These are phyloP conservation scores for Backusella tarrabulga DNA, from an alignment of 192 early-diverging fungal species.

Conservation along the genomic window DNA sequence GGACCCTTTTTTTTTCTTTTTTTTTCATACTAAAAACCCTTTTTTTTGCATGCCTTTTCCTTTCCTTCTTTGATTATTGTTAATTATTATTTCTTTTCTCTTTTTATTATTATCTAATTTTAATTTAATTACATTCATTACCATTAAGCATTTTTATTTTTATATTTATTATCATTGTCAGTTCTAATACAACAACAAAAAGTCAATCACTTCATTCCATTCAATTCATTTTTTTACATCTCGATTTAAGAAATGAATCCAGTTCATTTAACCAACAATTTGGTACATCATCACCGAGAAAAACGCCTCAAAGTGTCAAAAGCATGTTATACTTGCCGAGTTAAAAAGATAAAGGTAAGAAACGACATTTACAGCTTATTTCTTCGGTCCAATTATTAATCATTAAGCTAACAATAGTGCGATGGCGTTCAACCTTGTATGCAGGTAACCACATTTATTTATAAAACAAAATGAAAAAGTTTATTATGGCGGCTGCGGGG, in stretches of 20 bases:
- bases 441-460: conserved; percentile 22
- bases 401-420: conserved; percentile 3
- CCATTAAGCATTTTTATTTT: not conserved
- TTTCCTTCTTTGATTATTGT: not conserved
- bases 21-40: not conserved
- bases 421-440: conserved; percentile 35
- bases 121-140: not conserved
- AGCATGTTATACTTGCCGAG: conserved; percentile 27
- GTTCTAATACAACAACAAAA: not conserved
- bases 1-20: conserved; percentile 11
- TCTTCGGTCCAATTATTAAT: not conserved
- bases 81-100: not conserved
- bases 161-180: not conserved
- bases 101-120: not conserved
- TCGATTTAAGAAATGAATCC: not conserved
- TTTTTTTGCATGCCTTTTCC: not conserved
- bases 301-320: conserved; percentile 25
- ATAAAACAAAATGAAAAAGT: not conserved
- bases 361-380: not conserved
- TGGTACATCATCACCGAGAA: not conserved
- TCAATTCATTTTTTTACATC: not conserved
- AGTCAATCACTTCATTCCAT: not conserved
- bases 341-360: conserved; percentile 31
- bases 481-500: not conserved
- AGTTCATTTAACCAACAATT: not conserved